phyloP scores from a whole-genome alignment of 2,329 filamentous ascomycete genomes.

The Emericellopsis cladophorae region DNA sequence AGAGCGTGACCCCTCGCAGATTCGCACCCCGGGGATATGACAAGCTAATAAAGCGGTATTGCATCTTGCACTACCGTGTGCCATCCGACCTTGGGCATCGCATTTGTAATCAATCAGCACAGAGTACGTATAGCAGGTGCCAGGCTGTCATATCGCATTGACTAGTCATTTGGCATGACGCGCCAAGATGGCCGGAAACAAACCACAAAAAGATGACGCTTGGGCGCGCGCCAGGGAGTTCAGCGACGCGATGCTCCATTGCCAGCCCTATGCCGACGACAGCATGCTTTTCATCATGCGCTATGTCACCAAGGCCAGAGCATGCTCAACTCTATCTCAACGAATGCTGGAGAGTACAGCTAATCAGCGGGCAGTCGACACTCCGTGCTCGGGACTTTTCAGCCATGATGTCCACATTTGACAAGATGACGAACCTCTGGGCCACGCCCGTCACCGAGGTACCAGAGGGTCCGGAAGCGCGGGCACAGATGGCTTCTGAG shows the following conservation, averaged over 20 bases:
- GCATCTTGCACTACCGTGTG: no score
- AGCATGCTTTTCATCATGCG: slow-evolving; percentile 3
- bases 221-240: slow-evolving; percentile 1
- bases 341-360: neutral
- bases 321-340: neutral
- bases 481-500: slow-evolving; percentile 7
- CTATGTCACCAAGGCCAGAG: slow-evolving; percentile 1
- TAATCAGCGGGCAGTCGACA: neutral
- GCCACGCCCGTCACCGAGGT: slow-evolving; percentile 2
- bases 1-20: no score
- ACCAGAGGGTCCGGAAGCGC: slow-evolving; percentile 1
- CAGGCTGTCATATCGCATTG: no score
- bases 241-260: slow-evolving; percentile 1
- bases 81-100: no score
- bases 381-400: neutral
- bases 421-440: slow-evolving; percentile 8
- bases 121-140: no score
- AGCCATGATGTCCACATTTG: neutral
- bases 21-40: no score
- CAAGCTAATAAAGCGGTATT: no score
- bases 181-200: neutral
- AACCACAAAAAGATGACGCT: neutral
- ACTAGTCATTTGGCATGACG: neutral
- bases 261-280: slow-evolving; percentile 2
- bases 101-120: no score